Evolutionary conservation across 2,329 filamentous ascomycete species (phyloP), one percentile per base, ranked within the genome.

Genomic region (Ophiosphaerella herpotricha): DNA sequence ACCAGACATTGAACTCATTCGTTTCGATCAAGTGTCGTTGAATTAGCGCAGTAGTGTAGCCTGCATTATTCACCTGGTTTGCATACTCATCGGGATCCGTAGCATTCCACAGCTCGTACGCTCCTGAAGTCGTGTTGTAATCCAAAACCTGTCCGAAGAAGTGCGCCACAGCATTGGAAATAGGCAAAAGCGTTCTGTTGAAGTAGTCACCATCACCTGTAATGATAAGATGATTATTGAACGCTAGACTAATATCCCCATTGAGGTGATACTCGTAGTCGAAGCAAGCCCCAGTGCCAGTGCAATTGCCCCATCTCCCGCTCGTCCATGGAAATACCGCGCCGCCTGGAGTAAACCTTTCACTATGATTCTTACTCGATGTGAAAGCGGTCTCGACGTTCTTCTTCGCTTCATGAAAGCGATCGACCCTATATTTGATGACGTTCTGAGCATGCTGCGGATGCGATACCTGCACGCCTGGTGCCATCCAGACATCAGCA

Each of bases 61-160:
- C 87, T n/a, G 84, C 83, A 31, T 87, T 87, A 58, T 88, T 81
- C 44, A 87, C 75, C 46, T 81, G 75, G 58, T 89, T 88, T 7
- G 86, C 86, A 60, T 87, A 89, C 65, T 89, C 86, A 55, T 86
- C 84, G 2, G 88, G 88, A 70, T 91, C 88, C 0, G 88, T 90
- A 72, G 88, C 86, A 55, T 90, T 72, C 55, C 56, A 59, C 1
- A 73, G 56, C 24, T 64, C 63, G 29, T 63, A 73, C 4, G 52
- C 53, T 1, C 58, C 63, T 0, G 67, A 67, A 1, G 68, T 66
- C 16, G 80, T 78, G 58, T 89, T 88, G 57, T 75, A 84, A 38
- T 79, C 76, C 2, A 89, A 68, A 1, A 88, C 54, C 51, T 89
- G 78, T 0, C 79, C 77, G 56, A 83, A 87, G 50, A 88, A 79